Percentiles rank a stretch among this genome's conserved stretches.
Conservation (phyloP, 1,139 yeast genomes). For the Wickerhamomyces sp. region DNA sequence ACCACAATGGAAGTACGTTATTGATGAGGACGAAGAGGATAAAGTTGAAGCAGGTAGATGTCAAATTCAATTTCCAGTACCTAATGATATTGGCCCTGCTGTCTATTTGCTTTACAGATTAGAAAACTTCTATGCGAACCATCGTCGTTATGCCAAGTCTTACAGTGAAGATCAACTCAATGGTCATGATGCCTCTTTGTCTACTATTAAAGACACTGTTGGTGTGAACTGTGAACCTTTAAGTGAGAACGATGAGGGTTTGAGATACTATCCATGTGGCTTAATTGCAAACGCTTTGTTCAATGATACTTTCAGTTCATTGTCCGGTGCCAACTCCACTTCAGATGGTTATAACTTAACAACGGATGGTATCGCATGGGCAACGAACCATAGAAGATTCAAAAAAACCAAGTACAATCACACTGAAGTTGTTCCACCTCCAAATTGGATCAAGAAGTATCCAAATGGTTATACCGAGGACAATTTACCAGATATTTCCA, state of each 20-base stretch:
- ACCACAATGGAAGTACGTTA: constrained; percentile 66
- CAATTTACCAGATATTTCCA: constrained; percentile 75
- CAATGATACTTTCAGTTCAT: constrained; percentile 71
- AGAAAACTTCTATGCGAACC: constrained; percentile 85
- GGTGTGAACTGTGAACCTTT: constrained; percentile 92
- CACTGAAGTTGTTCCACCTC: constrained; percentile 85
- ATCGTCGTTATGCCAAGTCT: constrained; percentile 87
- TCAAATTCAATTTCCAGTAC: constrained; percentile 71
- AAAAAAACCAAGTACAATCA: constrained; percentile 71
- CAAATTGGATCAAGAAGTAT: constrained; percentile 78
- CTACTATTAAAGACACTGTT: constrained; percentile 54
- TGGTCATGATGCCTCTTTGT: constrained; percentile 59
- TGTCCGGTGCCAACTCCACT: constrained; percentile 45
- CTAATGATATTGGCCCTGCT: constrained; percentile 68
- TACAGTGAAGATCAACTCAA: constrained; percentile 86
- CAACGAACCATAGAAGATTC: constrained; percentile 71
- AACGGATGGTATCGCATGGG: constrained; percentile 79
- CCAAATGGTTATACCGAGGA: constrained; percentile 89
- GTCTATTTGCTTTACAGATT: constrained; percentile 76
- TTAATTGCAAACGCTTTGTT: constrained; percentile 89
- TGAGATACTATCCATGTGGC: constrained; percentile 86
- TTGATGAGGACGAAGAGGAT: constrained; percentile 45
- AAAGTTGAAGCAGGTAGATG: constrained; percentile 45
- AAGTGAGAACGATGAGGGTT: constrained; percentile 44
- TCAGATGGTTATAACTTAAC: constrained; percentile 52